These are phyloP conservation scores for Glycyrrhiza uralensis DNA, from an alignment of 306 rosid species.

Conservation along the genomic window DNA sequence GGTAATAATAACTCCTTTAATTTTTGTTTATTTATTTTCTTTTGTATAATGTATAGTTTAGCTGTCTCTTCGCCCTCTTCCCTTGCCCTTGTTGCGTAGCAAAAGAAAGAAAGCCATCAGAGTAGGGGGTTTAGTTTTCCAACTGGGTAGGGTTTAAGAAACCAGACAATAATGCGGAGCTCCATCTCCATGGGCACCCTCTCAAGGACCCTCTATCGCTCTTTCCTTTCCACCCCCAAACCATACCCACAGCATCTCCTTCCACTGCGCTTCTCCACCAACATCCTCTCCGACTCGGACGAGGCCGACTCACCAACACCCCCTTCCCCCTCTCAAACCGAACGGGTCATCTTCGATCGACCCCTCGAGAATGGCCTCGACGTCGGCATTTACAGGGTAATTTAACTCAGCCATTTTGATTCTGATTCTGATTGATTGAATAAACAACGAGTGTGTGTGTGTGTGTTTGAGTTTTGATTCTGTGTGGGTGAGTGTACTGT, in stretches of 20 bases:
- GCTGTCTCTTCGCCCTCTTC: too few relatives aligned
- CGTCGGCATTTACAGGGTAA: slow-evolving; percentile 68
- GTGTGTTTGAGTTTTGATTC: background rate
- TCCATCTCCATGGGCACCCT: slow-evolving; percentile 48
- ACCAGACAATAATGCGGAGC: slow-evolving; percentile 25
- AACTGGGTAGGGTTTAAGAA: slow-evolving; percentile 47
- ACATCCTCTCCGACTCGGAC: slow-evolving; percentile 29
- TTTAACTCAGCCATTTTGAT: background rate
- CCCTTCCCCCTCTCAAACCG: background rate
- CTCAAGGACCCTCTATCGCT: slow-evolving; percentile 50
- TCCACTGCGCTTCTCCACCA: slow-evolving; percentile 37
- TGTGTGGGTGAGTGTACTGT: background rate
- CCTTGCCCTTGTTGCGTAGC: too few relatives aligned
- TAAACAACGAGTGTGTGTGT: too few relatives aligned
- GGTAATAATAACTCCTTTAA: too few relatives aligned
- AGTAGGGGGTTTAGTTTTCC: background rate
- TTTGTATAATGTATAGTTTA: too few relatives aligned
- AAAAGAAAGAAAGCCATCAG: too few relatives aligned
- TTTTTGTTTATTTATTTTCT: too few relatives aligned
- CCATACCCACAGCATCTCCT: slow-evolving; percentile 6
- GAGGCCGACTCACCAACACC: slow-evolving; percentile 31
- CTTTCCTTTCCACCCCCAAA: slow-evolving; percentile 35
- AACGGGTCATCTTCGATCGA: slow-evolving; percentile 21
- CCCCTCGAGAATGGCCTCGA: slow-evolving; percentile 81
- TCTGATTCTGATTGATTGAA: background rate